Conservation (phyloP, 2,329 filamentous ascomycete genomes). For the Scolecobasidium constrictum region DNA sequence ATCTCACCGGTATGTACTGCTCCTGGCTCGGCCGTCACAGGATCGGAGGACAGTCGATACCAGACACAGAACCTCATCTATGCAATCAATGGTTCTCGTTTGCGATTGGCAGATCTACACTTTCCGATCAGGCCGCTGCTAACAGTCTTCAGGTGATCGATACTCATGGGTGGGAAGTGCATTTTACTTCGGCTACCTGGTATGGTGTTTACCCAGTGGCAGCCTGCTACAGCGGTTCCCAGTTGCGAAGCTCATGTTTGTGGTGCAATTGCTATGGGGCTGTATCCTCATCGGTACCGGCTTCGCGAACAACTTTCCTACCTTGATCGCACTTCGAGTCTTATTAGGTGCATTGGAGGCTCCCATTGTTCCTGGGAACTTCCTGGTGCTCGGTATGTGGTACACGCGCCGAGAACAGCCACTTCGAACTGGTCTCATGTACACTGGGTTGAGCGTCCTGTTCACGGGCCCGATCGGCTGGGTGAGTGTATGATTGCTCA, state of each 20-base stretch:
- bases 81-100: too few relatives aligned
- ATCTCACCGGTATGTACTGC: neutral
- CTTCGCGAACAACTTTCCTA: conserved; percentile 18
- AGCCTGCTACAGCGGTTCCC: conserved; percentile 15
- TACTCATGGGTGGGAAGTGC: neutral
- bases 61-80: too few relatives aligned
- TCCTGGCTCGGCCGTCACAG: too few relatives aligned
- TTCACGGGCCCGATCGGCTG: neutral
- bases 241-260: conserved; percentile 22
- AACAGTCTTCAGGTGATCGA: too few relatives aligned
- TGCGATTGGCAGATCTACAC: too few relatives aligned
- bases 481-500: too few relatives aligned
- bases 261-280: conserved; percentile 19
- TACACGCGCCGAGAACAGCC: conserved; percentile 28
- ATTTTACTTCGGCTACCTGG: conserved; percentile 19
- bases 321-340: conserved; percentile 18
- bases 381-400: conserved; percentile 28
- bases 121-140: too few relatives aligned
- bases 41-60: too few relatives aligned
- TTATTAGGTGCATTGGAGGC: conserved; percentile 23
- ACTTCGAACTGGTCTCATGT: conserved; percentile 19
- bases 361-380: conserved; percentile 24
- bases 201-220: conserved; percentile 15
- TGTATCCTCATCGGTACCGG: conserved; percentile 19
- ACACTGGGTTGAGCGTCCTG: neutral